These are phyloP conservation scores for Beauveria sp. DNA, from an alignment of 2,329 filamentous ascomycete genomes.

Conservation along the genomic window DNA sequence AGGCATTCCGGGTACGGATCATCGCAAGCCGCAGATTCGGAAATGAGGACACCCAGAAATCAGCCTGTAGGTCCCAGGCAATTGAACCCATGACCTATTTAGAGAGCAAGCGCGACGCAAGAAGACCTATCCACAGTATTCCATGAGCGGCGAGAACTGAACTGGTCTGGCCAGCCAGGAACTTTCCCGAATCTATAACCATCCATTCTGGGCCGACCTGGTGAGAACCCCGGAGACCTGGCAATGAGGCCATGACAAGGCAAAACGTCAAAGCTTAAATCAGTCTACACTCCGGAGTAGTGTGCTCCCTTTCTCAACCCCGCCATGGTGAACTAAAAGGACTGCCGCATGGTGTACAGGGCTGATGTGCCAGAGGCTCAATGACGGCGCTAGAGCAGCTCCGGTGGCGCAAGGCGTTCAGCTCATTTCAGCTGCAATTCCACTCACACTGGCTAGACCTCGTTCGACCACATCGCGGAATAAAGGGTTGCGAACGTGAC, in stretches of 20 bases:
- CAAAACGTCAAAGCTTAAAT: not conserved
- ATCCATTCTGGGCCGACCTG: conserved; percentile 17
- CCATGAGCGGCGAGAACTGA: not conserved
- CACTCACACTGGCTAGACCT: not conserved
- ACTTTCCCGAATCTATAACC: conserved; percentile 18
- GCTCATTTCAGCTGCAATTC: conserved; percentile 8
- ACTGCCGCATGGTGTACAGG: not conserved
- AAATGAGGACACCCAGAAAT: not conserved
- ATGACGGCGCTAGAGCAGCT: not conserved
- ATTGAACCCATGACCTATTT: not conserved
- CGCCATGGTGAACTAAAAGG: not conserved
- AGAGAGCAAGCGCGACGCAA: not conserved
- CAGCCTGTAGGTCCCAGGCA: not conserved
- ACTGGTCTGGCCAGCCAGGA: conserved; percentile 1
- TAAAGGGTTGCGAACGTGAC: not conserved
- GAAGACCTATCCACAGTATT: not conserved
- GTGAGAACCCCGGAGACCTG: conserved; percentile 14
- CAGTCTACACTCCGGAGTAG: no score
- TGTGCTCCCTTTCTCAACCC: not conserved
- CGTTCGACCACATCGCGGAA: conserved; percentile 3
- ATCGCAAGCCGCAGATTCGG: not conserved
- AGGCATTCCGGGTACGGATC: not conserved
- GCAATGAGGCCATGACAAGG: not conserved
- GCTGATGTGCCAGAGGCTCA: not conserved
- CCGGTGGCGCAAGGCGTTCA: conserved; percentile 9